A percentile compares a stretch with the other conserved stretches of the same genome.
Conservation (phyloP, 2,329 filamentous ascomycete species). For the Lachnellula hyalina region DNA sequence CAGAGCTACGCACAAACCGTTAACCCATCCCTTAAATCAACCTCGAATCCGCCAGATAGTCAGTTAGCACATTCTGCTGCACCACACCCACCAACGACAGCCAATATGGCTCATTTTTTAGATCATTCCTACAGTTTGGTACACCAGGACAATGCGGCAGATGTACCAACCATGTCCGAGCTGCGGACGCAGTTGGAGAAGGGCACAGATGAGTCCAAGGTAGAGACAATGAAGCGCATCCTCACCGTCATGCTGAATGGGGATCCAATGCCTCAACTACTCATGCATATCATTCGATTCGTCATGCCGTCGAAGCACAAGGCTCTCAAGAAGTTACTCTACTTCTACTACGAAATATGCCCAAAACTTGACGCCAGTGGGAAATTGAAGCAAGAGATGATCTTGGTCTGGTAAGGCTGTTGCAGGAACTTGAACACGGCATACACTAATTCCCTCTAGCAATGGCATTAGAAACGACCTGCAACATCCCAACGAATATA, state of each 20-base stretch:
- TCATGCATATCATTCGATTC: conserved; percentile 99
- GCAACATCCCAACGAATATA: conserved; percentile 97
- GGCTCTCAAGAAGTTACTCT: conserved; percentile 92
- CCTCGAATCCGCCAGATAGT: conserved; percentile 16
- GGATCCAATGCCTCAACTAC: conserved; percentile 86
- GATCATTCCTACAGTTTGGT: conserved; percentile 95
- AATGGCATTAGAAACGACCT: conserved; percentile 98
- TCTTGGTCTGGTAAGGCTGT: conserved; percentile 79
- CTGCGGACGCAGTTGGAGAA: conserved; percentile 91
- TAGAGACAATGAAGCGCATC: conserved; percentile 95
- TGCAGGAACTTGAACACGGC: not conserved
- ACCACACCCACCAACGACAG: conserved; percentile 13
- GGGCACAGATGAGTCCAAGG: conserved; percentile 85
- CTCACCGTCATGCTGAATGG: conserved; percentile 97
- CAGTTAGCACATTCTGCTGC: conserved; percentile 16
- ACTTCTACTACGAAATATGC: conserved; percentile 99
- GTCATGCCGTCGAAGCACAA: conserved; percentile 99
- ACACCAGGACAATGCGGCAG: conserved; percentile 94
- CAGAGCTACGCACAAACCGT: conserved; percentile 10
- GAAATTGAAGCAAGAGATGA: conserved; percentile 99
- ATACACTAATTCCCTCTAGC: conserved; percentile 42
- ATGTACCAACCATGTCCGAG: conserved; percentile 85
- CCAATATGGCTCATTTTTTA: conserved; percentile 86
- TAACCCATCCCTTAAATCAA: conserved; percentile 13
- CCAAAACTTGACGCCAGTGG: conserved; percentile 88